Evolutionary conservation across 2,329 filamentous ascomycete species (phyloP), one percentile per base, ranked within the genome.

Genomic region (Colletotrichum cereale): DNA sequence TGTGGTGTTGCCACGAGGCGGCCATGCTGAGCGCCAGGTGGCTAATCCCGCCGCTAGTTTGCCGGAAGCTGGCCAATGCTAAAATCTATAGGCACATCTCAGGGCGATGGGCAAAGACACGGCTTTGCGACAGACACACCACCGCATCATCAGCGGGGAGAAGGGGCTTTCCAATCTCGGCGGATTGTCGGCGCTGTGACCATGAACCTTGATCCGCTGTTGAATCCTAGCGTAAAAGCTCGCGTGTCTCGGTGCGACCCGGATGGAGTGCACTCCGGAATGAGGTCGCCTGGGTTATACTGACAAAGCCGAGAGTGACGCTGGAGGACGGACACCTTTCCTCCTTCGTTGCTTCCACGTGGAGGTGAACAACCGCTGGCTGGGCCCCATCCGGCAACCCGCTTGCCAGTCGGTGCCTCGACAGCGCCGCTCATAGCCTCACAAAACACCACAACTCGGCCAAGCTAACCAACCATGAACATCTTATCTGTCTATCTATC

Each of bases 1-100:
- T 34, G 50, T 50, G 44, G n/a, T 26, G 34, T 26, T 71, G 68
- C 68, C 68, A 71, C 68, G 68, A 68, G 68, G 68, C 47, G 58
- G 52, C 65, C 68, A 71, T 71, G 68, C 65, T 60, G 57, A 68
- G 53, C 58, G 40, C 31, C 68, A 53, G 53, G 47, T 38, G n/a
- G 40, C 53, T 29, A 38, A 24, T 40, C 14, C 26, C 36, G 65
- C 44, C 58, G 65, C 44, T 26, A 68, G 36, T 60, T 50, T 44
- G 58, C 29, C 50, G 24, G 3, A 34, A 34, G 42, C 57, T 29
- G 57, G 11, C 26, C 62, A 66, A 34, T 44, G 38, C 50, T 24
- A 53, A 53, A 47, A 44, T 61, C 47, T 29, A 38, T 29, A 34
- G 44, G 62, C 24, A 34, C 42, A 8, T 34, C 10, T n/a, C 56